Base-by-base conservation (phyloP, 2,329 filamentous ascomycete genomes). In the Cordyceps pruinosa region DNA sequence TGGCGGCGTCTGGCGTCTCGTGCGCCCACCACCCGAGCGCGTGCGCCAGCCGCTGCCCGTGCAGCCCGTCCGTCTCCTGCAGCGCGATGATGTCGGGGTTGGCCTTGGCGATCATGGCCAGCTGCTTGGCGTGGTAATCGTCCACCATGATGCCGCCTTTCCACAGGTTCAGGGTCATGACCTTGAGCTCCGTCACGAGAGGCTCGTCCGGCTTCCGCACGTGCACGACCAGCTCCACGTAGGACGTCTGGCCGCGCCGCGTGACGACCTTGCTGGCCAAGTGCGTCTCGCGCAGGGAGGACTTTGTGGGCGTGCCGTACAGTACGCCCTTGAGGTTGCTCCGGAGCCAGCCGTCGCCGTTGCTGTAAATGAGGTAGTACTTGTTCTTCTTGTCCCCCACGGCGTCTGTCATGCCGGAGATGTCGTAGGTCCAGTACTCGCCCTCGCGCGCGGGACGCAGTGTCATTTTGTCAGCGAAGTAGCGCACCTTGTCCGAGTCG, bases 141-240 rank as follows among this genome's bases (percentile, higher is more conserved):
- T 67, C 66, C n/a, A 75, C 66, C 9, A 64, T 58, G 2, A 66
- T 67, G 42, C 72, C 73, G 6, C 71, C 70, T 35, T 65, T 58
- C 73, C 74, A 75, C 51, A 76, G 62, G 62, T 76, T 76, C 56
- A 67, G 69, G 5, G 69, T 66, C 53, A 75, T 61, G 7, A 75
- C 67, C 42, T 64, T 65, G 28, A 75, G 61, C 23, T 68, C 44
- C 8, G 66, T 62, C 1, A 75, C 64, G 1, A 76, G 65, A 2
- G 62, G 59, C 3, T 63, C 46, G 6, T 65, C 63, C 2, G 60
- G 26, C 1, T 57, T 56, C 10, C 61, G 63, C 3, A 75, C 67
- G 1, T 67, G 70, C 28, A 75, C 70, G 4, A 53, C 64, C 41
- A 72, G 62, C 10, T 61, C 57, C 1, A 70, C 62, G 3, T 59